Evolutionary conservation across 2,329 filamentous ascomycete species (phyloP).

Genomic region (Metarhizium robertsii): DNA sequence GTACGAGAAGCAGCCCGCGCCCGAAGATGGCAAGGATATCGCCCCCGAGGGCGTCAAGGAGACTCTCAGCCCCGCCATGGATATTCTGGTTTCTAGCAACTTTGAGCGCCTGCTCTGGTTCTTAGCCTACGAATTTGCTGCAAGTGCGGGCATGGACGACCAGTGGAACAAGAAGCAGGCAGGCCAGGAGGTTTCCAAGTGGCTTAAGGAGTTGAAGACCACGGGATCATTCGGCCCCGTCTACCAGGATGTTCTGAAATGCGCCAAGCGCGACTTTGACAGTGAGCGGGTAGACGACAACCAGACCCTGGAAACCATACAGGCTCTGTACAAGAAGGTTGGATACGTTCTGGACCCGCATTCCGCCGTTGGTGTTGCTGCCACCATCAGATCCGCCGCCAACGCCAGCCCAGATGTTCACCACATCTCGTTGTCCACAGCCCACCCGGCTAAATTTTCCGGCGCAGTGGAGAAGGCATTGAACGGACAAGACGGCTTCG

Average conservation of each 20-base stretch:
- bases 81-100: slow-evolving; percentile 92
- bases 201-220: slow-evolving; percentile 73
- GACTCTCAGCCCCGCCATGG: slow-evolving; percentile 92
- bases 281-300: slow-evolving; percentile 63
- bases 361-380: slow-evolving; percentile 76
- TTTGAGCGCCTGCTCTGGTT: slow-evolving; percentile 96
- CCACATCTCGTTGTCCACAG: slow-evolving; percentile 86
- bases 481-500: slow-evolving; percentile 59
- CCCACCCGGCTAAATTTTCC: slow-evolving; percentile 92
- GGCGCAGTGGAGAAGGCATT: slow-evolving; percentile 75
- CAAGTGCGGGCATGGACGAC: slow-evolving; percentile 50
- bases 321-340: slow-evolving; percentile 45
- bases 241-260: slow-evolving; percentile 59
- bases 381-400: slow-evolving; percentile 59
- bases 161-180: slow-evolving; percentile 59
- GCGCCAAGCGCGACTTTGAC: slow-evolving; percentile 66
- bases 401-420: slow-evolving; percentile 40
- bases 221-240: slow-evolving; percentile 75
- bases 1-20: slow-evolving; percentile 74
- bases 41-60: slow-evolving; percentile 71
- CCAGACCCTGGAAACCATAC: slow-evolving; percentile 59
- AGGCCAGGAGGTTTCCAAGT: slow-evolving; percentile 65
- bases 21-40: slow-evolving; percentile 35
- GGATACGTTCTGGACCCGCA: slow-evolving; percentile 90
- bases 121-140: slow-evolving; percentile 65